Evolutionary conservation across 176 grass and related monocot genomes (phyloP).

Genomic region (Eragrostis nindensis): DNA sequence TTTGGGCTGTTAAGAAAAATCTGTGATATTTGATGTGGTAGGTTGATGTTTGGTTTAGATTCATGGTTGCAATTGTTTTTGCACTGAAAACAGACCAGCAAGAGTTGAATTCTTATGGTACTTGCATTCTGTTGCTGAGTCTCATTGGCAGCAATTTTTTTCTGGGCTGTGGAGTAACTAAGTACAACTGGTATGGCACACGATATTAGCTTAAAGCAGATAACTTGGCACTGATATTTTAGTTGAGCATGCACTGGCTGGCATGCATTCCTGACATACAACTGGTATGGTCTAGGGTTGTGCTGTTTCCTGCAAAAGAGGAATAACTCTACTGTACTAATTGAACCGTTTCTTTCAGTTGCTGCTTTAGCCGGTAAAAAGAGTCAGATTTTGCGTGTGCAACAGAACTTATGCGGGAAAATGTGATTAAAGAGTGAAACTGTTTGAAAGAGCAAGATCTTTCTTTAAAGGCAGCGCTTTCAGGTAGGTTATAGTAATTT

Average conservation of each 20-base stretch:
- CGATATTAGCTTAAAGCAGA: constrained; percentile 15
- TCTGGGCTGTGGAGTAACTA: not conserved
- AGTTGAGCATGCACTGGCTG: not conserved
- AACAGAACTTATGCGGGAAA: constrained; percentile 20
- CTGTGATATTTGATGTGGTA: not conserved
- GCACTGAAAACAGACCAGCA: not conserved
- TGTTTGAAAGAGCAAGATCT: constrained; percentile 14
- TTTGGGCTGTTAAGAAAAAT: constrained; percentile 10
- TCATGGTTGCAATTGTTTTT: not conserved
- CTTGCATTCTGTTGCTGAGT: not conserved
- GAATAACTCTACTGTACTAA: constrained; percentile 17
- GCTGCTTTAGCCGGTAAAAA: constrained; percentile 42
- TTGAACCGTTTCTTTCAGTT: constrained; percentile 16
- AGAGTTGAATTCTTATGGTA: not conserved
- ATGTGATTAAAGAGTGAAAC: constrained; percentile 37
- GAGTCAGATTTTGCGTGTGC: constrained; percentile 27
- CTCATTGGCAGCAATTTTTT: not conserved
- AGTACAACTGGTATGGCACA: not conserved
- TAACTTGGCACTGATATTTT: not conserved
- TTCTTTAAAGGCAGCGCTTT: constrained; percentile 7
- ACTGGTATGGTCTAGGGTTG: too few relatives aligned
- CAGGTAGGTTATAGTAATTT: constrained; percentile 27
- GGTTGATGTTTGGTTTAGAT: constrained; percentile 4
- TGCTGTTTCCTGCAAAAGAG: not conserved
- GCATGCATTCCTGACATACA: too few relatives aligned